Percentiles rank a stretch among this genome's conserved stretches.
Evolutionary conservation across 2,329 filamentous ascomycete species (phyloP).

Genomic region (Colletotrichum eremochloae): DNA sequence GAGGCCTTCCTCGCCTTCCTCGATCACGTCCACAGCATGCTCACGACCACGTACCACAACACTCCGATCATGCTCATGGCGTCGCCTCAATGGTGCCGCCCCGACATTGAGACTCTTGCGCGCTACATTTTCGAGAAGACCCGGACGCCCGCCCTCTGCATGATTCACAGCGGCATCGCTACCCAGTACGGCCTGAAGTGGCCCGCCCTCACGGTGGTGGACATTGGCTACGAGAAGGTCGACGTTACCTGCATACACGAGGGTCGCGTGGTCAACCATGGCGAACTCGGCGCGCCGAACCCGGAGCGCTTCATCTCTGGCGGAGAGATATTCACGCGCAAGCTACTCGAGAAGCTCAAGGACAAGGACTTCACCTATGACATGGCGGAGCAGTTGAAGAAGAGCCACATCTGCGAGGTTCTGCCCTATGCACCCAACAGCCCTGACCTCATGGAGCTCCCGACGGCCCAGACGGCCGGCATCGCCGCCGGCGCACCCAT

Average conservation of each 20-base stretch:
- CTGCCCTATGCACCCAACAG: constrained; percentile 66
- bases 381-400: constrained; percentile 80
- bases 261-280: constrained; percentile 78
- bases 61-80: constrained; percentile 93
- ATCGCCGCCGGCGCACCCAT: constrained; percentile 44
- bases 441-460: constrained; percentile 63
- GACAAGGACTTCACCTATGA: constrained; percentile 71
- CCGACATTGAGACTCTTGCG: constrained; percentile 87
- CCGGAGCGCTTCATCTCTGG: constrained; percentile 72
- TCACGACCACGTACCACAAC: constrained; percentile 95
- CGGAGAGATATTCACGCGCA: constrained; percentile 87
- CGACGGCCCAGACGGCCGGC: constrained; percentile 50
- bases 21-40: constrained; percentile 88
- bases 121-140: constrained; percentile 98
- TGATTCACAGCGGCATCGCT: constrained; percentile 90
- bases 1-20: constrained; percentile 93
- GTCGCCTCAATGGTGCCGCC: constrained; percentile 90
- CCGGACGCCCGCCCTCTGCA: constrained; percentile 89
- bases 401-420: constrained; percentile 75
- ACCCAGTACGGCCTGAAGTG: constrained; percentile 85
- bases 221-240: constrained; percentile 92
- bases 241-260: constrained; percentile 93
- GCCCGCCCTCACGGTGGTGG: constrained; percentile 86
- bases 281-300: constrained; percentile 70
- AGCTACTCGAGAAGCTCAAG: constrained; percentile 76